phyloP scores from a whole-genome alignment of 805 yeast species.

The Schizosaccharomyces octosporus region DNA sequence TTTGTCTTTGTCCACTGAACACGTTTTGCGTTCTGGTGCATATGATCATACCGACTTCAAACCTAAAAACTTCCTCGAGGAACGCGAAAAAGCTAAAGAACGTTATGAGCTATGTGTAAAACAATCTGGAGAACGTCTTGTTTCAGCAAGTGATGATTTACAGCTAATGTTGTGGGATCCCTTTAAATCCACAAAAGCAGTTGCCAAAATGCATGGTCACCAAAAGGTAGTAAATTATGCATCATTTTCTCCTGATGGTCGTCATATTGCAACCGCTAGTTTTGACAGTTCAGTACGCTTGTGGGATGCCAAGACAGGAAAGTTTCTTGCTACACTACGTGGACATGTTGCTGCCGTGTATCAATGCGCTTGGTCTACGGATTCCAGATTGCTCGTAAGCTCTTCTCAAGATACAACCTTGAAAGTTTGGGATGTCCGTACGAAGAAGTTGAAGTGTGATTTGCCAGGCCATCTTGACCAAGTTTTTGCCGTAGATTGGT shows the following conservation, averaged over 20 bases:
- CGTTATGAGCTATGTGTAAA: slow-evolving; percentile 40
- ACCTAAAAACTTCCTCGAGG: slow-evolving; percentile 17
- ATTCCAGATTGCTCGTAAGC: slow-evolving; percentile 68
- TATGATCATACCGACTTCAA: slow-evolving; percentile 35
- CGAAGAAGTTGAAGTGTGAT: slow-evolving; percentile 62
- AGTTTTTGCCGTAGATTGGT: slow-evolving; percentile 94
- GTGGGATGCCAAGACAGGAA: slow-evolving; percentile 90
- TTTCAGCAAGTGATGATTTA: slow-evolving; percentile 89
- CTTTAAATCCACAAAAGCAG: slow-evolving; percentile 43
- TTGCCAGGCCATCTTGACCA: slow-evolving; percentile 92
- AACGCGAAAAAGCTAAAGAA: slow-evolving; percentile 25
- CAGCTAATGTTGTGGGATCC: slow-evolving; percentile 95
- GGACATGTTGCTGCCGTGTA: slow-evolving; percentile 97
- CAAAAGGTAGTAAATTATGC: slow-evolving; percentile 92
- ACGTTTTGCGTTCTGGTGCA: slow-evolving; percentile 66
- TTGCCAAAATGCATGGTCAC: slow-evolving; percentile 90
- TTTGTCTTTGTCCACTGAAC: slow-evolving; percentile 72
- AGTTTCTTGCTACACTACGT: slow-evolving; percentile 66
- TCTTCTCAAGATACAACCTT: slow-evolving; percentile 87
- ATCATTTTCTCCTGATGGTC: slow-evolving; percentile 84
- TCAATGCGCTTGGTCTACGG: slow-evolving; percentile 94
- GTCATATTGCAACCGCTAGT: slow-evolving; percentile 71
- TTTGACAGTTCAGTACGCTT: slow-evolving; percentile 85
- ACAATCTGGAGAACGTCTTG: slow-evolving; percentile 40
- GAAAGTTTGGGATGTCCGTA: slow-evolving; percentile 85